Evolutionary conservation across 768 basidiomycete species (phyloP).

Genomic region (Rhizopogon vulgaris): DNA sequence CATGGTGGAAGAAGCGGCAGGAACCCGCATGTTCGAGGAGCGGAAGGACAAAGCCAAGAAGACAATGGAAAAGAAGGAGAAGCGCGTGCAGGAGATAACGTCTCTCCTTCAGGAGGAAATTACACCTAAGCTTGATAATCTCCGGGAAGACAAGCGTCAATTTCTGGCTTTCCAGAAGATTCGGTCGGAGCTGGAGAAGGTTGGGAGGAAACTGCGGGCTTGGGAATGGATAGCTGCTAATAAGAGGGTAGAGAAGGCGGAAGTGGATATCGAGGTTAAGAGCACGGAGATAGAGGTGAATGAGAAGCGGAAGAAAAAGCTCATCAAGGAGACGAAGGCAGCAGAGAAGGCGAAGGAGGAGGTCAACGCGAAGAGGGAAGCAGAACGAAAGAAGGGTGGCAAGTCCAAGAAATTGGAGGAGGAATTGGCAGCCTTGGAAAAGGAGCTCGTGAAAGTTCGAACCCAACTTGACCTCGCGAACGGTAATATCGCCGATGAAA

Average conservation of each 20-base stretch:
- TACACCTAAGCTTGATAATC: constrained; percentile 86
- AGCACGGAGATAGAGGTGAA: constrained; percentile 41
- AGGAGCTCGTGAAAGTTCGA: constrained; percentile 71
- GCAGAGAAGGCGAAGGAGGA: constrained; percentile 63
- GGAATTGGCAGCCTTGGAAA: constrained; percentile 69
- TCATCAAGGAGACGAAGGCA: constrained; percentile 46
- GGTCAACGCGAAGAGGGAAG: constrained; percentile 73
- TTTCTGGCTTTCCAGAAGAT: constrained; percentile 90
- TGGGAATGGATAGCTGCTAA: constrained; percentile 78
- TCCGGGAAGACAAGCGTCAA: constrained; percentile 82
- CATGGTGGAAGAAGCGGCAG: constrained; percentile 98
- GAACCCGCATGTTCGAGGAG: constrained; percentile 99
- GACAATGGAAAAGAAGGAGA: constrained; percentile 97
- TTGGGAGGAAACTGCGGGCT: constrained; percentile 76
- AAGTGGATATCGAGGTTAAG: constrained; percentile 46
- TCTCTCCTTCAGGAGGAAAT: constrained; percentile 83
- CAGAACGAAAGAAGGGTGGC: constrained; percentile 89
- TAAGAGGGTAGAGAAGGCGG: constrained; percentile 47
- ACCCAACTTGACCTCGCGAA: constrained; percentile 84
- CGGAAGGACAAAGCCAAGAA: constrained; percentile 94
- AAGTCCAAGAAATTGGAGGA: constrained; percentile 85
- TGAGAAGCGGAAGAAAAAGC: constrained; percentile 44
- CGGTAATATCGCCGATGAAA: constrained; percentile 73
- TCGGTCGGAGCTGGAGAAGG: constrained; percentile 78
- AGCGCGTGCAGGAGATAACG: constrained; percentile 86